Percentiles rank a stretch among this genome's conserved stretches.
Evolutionary conservation across 768 basidiomycete genomes (phyloP).

Genomic region (Coprinellus micaceus): DNA sequence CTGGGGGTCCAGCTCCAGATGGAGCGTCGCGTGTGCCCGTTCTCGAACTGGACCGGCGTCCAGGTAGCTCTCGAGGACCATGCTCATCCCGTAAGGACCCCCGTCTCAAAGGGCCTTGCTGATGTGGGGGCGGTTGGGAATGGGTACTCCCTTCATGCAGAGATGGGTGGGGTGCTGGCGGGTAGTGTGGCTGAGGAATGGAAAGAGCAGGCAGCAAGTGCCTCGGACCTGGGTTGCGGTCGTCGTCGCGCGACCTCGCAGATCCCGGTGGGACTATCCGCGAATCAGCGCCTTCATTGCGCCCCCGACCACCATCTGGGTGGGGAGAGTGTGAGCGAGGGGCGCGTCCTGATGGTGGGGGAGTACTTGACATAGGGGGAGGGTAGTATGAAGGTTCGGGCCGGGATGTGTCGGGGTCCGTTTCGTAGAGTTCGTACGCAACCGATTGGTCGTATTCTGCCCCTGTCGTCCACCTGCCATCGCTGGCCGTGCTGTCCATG

Average conservation of each 20-base stretch:
- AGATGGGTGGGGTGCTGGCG: background rate
- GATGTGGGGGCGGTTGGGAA: background rate
- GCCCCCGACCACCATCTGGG: background rate
- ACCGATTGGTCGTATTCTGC: constrained; percentile 2
- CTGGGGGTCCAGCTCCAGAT: too few relatives aligned
- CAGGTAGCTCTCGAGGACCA: too few relatives aligned
- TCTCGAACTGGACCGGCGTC: too few relatives aligned
- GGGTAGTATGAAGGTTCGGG: background rate
- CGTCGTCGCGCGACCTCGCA: background rate
- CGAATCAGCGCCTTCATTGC: background rate
- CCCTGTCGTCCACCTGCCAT: background rate
- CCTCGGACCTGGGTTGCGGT: background rate
- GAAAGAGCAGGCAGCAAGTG: background rate
- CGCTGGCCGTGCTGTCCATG: background rate
- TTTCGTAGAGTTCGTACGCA: background rate
- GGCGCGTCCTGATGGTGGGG: background rate
- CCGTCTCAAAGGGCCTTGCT: too few relatives aligned
- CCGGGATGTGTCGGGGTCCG: background rate
- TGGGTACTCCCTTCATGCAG: background rate
- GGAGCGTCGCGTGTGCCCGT: too few relatives aligned
- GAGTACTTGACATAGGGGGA: background rate
- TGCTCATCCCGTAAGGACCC: too few relatives aligned
- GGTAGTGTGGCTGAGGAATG: background rate
- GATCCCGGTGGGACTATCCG: background rate
- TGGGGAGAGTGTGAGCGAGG: background rate